Percentiles rank a stretch among this genome's conserved stretches.
Evolutionary conservation across 1,139 yeast genomes (phyloP).

Genomic region (Yarrowia galli): DNA sequence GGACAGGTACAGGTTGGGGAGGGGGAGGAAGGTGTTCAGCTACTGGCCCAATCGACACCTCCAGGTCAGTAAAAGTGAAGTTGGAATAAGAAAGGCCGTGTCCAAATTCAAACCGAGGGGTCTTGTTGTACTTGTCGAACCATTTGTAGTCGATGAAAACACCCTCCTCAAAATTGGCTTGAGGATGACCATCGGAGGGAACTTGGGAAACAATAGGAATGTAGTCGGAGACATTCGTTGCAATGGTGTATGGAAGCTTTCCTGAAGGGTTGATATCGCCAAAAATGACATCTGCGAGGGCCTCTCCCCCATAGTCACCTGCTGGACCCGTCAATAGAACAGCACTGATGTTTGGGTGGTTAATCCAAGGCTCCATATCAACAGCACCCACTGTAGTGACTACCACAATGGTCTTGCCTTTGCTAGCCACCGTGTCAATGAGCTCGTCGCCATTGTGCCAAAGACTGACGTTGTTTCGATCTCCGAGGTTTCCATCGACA

Average conservation of each 20-base stretch:
- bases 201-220: constrained; percentile 53
- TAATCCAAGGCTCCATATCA: constrained; percentile 65
- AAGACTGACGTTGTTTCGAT: constrained; percentile 2
- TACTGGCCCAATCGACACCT: neutral
- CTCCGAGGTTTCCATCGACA: constrained; percentile 3
- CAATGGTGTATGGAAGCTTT: constrained; percentile 67
- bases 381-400: constrained; percentile 69
- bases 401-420: constrained; percentile 63
- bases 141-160: constrained; percentile 58
- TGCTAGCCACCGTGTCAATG: constrained; percentile 56
- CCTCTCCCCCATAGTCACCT: constrained; percentile 63
- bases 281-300: constrained; percentile 60
- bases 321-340: constrained; percentile 63
- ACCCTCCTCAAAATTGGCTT: constrained; percentile 52
- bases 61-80: constrained; percentile 24
- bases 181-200: constrained; percentile 51
- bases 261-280: constrained; percentile 70
- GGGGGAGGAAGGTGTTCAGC: constrained; percentile 57
- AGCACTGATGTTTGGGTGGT: constrained; percentile 63
- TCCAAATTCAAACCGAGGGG: constrained; percentile 68
- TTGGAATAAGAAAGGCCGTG: constrained; percentile 65
- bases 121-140: constrained; percentile 63
- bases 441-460: constrained; percentile 12
- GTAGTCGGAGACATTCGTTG: constrained; percentile 62
- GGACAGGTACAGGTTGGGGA: constrained; percentile 52